Percentiles rank a stretch among this genome's conserved stretches.
These are phyloP conservation scores for Austroboletus niveus DNA, from an alignment of 1,284 basidiomycete species.

Conservation along the genomic window DNA sequence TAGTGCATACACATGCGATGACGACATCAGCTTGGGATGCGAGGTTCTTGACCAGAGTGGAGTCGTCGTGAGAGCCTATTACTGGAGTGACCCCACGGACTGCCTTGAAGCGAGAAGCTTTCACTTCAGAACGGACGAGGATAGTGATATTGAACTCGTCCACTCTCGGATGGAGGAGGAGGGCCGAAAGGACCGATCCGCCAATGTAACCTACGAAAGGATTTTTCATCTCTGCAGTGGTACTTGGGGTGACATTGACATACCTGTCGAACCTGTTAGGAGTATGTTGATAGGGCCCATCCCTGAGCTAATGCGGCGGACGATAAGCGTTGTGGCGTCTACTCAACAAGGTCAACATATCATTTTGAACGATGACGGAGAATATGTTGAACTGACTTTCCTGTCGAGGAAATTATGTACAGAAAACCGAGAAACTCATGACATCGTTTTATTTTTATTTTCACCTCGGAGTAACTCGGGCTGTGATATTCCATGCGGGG, in stretches of 20 bases:
- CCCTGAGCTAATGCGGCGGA: background rate
- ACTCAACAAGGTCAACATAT: background rate
- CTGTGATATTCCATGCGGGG: background rate
- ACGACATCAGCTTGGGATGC: slow-evolving; percentile 48
- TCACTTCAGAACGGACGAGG: slow-evolving; percentile 41
- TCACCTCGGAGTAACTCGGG: background rate
- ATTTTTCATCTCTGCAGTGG: background rate
- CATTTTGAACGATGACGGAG: background rate
- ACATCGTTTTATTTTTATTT: no score
- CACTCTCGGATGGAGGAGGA: slow-evolving; percentile 42
- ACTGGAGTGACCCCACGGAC: slow-evolving; percentile 36
- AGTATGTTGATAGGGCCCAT: slow-evolving; percentile 13
- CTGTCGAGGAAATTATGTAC: background rate
- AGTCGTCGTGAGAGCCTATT: slow-evolving; percentile 41
- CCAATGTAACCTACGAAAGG: slow-evolving; percentile 49
- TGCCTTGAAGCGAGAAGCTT: slow-evolving; percentile 31
- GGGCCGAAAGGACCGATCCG: slow-evolving; percentile 45
- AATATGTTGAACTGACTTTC: background rate
- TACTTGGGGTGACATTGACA: background rate
- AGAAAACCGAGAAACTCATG: background rate
- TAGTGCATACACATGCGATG: slow-evolving; percentile 41
- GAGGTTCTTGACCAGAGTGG: slow-evolving; percentile 33
- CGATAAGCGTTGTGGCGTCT: background rate
- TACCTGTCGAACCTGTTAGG: slow-evolving; percentile 19
- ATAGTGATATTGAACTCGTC: slow-evolving; percentile 41